Evolutionary conservation across 345 rosid species (phyloP), one percentile per base, ranked within the genome.

Genomic region (Euphorbia lathyris): DNA sequence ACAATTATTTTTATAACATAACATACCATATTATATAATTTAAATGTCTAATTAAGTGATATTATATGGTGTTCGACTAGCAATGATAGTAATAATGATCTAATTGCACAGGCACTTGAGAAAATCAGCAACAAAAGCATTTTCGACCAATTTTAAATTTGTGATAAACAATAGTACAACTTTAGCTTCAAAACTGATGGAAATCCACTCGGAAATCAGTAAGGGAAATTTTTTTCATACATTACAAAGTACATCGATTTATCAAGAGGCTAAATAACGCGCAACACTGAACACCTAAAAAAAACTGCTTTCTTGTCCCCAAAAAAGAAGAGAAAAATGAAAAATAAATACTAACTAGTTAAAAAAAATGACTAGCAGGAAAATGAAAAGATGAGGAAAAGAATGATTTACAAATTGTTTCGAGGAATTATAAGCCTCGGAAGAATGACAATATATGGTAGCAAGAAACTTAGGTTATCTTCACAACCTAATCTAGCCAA

Each of bases 401-500:
- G 25, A 77, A 73, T 47, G 76, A 69, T 83, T 82, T 85, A 83
- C 87, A 80, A 66, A 75, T 59, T 36, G 71, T 72, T 76, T 61
- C 17, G 61, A 60, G 67, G 74, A 53, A 69, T 58, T 56, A 74
- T 67, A 72, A 61, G 72, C 70, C 73, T 64, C 61, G 16, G 42
- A 59, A 62, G 66, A 76, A 34, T 50, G 36, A 66, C 58, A 53
- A 56, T 61, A 61, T 12, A 32, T 11, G 59, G 64, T 50, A 29
- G 59, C 23, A 52, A 34, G 61, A 61, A 60, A 25, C 20, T 50
- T 29, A 66, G 32, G 26, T 58, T n/a, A 20, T 61, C 67, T 32
- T 47, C 52, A 79, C 69, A 73, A 43, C 70, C 77, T 85, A 92
- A 75, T 88, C 97, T 12, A 92, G 83, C 98, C 97, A 95, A 17